phyloP scores from a whole-genome alignment of 1,139 yeast species.

The Magnusiomyces tetraspermus region DNA sequence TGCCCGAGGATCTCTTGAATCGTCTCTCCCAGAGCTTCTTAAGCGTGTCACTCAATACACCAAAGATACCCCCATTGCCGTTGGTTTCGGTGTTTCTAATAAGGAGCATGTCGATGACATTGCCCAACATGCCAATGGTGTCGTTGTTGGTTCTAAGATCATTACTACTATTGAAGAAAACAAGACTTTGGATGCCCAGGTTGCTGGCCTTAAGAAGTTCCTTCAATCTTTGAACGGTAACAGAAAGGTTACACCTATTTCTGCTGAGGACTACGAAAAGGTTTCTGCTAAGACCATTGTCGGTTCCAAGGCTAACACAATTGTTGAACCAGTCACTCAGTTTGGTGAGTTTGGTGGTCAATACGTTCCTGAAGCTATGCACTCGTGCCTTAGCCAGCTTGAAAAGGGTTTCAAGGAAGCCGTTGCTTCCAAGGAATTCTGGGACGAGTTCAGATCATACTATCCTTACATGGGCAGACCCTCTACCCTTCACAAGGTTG shows the following conservation, averaged over 20 bases:
- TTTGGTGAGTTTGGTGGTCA: slow-evolving; percentile 98
- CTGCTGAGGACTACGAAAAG: slow-evolving; percentile 21
- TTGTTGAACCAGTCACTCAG: slow-evolving; percentile 30
- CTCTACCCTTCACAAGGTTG: slow-evolving; percentile 83
- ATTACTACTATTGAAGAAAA: slow-evolving; percentile 54
- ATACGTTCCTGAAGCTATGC: slow-evolving; percentile 93
- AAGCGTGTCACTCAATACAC: slow-evolving; percentile 65
- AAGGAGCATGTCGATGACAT: slow-evolving; percentile 81
- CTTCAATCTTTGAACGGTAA: slow-evolving; percentile 57
- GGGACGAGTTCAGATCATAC: slow-evolving; percentile 81
- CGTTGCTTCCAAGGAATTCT: slow-evolving; percentile 76
- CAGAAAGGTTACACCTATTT: slow-evolving; percentile 32
- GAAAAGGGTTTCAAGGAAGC: slow-evolving; percentile 83
- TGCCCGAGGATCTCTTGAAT: slow-evolving; percentile 56
- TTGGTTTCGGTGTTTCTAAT: slow-evolving; percentile 94
- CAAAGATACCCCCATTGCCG: slow-evolving; percentile 76
- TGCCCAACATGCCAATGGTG: slow-evolving; percentile 76
- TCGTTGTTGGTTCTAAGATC: slow-evolving; percentile 86
- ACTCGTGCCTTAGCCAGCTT: slow-evolving; percentile 80
- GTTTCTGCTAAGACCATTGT: slow-evolving; percentile 24
- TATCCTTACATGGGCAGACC: slow-evolving; percentile 95
- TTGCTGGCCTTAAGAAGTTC: slow-evolving; percentile 53
- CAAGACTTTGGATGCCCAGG: slow-evolving; percentile 47
- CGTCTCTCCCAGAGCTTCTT: slow-evolving; percentile 59
- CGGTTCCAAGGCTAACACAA: slow-evolving; percentile 17